Evolutionary conservation across 2,329 filamentous ascomycete genomes (phyloP).

Genomic region (Aspergillus japonicus): DNA sequence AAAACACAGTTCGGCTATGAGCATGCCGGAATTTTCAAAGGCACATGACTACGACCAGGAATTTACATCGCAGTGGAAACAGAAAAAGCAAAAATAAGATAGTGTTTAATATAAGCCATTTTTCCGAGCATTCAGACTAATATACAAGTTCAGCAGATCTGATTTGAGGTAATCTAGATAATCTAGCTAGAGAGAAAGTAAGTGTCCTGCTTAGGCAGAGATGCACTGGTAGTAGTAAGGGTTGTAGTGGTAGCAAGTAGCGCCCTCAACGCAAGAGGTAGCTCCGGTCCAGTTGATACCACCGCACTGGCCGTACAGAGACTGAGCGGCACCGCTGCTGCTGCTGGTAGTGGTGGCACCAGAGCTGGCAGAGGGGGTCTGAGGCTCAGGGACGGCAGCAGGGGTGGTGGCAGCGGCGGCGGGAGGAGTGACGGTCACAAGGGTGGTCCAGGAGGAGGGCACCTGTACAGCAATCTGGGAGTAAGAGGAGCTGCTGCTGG

Average conservation of each 20-base stretch:
- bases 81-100: too few species aligned
- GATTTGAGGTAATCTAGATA: neutral
- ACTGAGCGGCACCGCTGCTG: neutral
- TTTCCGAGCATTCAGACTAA: neutral
- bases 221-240: slow-evolving; percentile 50
- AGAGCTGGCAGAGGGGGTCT: neutral
- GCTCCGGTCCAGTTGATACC: slow-evolving; percentile 44
- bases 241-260: slow-evolving; percentile 42
- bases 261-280: slow-evolving; percentile 41
- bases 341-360: neutral
- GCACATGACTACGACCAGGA: too few species aligned
- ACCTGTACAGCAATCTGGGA: slow-evolving; percentile 8
- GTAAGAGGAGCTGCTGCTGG: slow-evolving; percentile 6
- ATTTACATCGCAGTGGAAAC: too few species aligned
- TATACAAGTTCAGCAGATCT: neutral
- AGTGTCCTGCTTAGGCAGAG: neutral
- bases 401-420: neutral
- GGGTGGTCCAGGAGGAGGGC: slow-evolving; percentile 8
- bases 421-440: slow-evolving; percentile 2
- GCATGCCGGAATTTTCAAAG: too few species aligned
- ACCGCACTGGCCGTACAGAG: slow-evolving; percentile 46
- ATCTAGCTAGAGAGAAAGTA: neutral
- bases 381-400: neutral
- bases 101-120: too few species aligned
- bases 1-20: too few species aligned